Evolutionary conservation across 352 stramenopile genomes (phyloP), one percentile per base, ranked within the genome.

Genomic region (Phytophthora podocarpi): DNA sequence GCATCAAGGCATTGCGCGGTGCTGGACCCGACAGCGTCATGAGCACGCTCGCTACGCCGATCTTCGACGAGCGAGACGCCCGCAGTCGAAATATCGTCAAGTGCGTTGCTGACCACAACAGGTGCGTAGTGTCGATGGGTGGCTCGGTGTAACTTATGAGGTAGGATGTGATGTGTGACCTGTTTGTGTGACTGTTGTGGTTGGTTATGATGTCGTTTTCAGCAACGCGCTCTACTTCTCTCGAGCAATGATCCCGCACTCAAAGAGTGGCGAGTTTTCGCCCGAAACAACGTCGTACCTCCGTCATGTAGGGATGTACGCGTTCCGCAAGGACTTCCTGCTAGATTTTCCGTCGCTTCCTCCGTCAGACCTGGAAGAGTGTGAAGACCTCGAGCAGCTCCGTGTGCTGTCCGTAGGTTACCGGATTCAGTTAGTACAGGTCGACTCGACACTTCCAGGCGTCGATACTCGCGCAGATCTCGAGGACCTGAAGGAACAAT

Each of bases 211-310:
- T 41, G 37, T 34, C 4, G 7, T 37, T 2, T 36, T 21, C 52
- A 93, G 83, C 40, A 85, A 95, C 40, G 85, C 87, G 13, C 66
- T 96, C 24, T 96, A 95, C 66, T 96, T 96, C 56, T 96, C 87
- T 10, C 77, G 85, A 40, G 80, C 80, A 5, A 72, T 93, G 68
- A 90, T 95, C 20, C 85, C 87, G 30, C 76, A 89, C 60, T 88
- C 76, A 24, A 95, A 93, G 52, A 72, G 50, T 37, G 82, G 82
- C 20, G 23, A 52, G 23, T 94, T 89, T 42, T 66, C 48, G 6
- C 82, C 82, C 4, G 57, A 77, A 15, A 75, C 65, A 27, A 74
- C 72, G 5, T 54, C 59, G 18, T 93, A 89, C 64, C 56, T 93
- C 35, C 80, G 86, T 9, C 87, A 96, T 37, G 84, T 94, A 8